Base-by-base conservation (phyloP, 2,329 filamentous ascomycete species). In the Trichoderma sp. region DNA sequence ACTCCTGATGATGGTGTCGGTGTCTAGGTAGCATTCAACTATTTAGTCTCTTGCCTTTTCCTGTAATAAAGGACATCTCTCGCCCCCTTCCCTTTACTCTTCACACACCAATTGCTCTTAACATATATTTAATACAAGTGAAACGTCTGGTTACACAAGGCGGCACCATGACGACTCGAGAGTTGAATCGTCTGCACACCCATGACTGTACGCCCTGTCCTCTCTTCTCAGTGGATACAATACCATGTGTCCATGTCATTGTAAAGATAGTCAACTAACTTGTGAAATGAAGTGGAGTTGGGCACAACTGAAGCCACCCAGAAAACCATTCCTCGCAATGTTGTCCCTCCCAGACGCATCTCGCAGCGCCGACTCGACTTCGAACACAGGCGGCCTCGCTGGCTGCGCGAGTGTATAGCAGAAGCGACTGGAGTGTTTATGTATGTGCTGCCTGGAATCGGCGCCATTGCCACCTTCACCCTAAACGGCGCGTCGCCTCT, bases 381-480 rank as follows among this genome's bases (percentile, higher is more conserved):
- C 70, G 86, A 89, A 75, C 81, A 84, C 71, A 70, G 77, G 3
- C 80, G 86, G 60, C 86, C 86, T 13, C 79, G 84, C 69, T 85
- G 84, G 81, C 76, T 88, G 47, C 79, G 86, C 63, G 85, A 88
- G 73, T 85, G 84, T 78, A 79, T 84, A 71, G 86, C 84, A 4
- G 86, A 89, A 74, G 85, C 85, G 4, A 84, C 84, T 0, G 86
- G 86, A 3, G 85, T 87, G 4, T 88, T 88, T 79, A 85, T 86
- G 74, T 87, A 85, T 73, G 84, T 84, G 76, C 81, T 83, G 71
- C 81, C 84, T 4, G 86, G 86, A 19, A 84, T 88, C 43, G 83
- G 85, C n/a, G 83, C 85, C 2, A 81, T 83, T 3, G 83, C 85
- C 3, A 76, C 80, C 16, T 87, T 87, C 74, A 83, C 83, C 8